phyloP scores from a whole-genome alignment of 257 asterid species.

The Przewalskia tangutica region DNA sequence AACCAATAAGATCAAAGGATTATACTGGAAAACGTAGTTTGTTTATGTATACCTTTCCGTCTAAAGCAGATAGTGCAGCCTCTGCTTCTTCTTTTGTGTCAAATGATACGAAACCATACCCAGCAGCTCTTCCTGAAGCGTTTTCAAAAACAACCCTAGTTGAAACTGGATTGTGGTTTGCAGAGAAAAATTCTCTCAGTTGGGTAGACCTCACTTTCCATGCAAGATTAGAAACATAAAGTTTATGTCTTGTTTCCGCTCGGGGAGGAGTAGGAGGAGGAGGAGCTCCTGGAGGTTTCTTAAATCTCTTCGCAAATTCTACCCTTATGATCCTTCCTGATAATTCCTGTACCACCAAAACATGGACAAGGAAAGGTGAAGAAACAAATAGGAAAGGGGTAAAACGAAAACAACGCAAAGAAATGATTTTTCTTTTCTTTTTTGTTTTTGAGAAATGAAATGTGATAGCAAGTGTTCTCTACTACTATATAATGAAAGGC shows the following conservation, averaged over 20 bases:
- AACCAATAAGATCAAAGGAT: background rate
- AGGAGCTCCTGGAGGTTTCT: constrained; percentile 40
- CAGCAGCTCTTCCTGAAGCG: constrained; percentile 71
- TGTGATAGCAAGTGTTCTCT: background rate
- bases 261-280: constrained; percentile 25
- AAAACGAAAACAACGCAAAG: background rate
- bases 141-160: constrained; percentile 60
- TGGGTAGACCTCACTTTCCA: constrained; percentile 82
- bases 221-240: constrained; percentile 72
- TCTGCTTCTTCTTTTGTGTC: constrained; percentile 79
- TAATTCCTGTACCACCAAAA: constrained; percentile 47
- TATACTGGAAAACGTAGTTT: background rate
- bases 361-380: background rate
- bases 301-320: constrained; percentile 59
- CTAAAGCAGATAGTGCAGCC: constrained; percentile 51
- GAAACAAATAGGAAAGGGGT: background rate
- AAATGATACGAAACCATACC: constrained; percentile 81
- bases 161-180: constrained; percentile 52
- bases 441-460: background rate
- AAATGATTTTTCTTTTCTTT: background rate
- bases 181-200: constrained; percentile 62
- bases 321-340: constrained; percentile 66
- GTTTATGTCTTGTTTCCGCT: constrained; percentile 41
- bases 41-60: constrained; percentile 53
- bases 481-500: background rate